Conservation (phyloP, 176 grass and related monocot genomes). For the Cenchrus americanus region DNA sequence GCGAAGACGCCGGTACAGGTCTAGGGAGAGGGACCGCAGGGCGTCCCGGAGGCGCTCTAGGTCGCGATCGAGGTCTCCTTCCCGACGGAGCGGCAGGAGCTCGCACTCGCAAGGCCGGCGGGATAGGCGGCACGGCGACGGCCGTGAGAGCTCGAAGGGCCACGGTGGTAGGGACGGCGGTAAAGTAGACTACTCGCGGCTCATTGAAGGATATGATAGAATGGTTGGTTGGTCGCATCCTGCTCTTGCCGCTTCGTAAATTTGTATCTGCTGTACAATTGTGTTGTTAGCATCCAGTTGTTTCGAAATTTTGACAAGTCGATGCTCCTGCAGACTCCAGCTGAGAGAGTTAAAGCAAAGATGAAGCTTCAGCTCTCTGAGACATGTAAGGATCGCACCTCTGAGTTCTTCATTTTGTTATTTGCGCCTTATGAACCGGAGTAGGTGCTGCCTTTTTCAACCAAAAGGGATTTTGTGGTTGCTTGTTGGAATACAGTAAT, state of each 20-base stretch:
- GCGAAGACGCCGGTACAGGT: conserved; percentile 51
- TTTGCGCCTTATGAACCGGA: not conserved
- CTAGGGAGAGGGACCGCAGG: conserved; percentile 35
- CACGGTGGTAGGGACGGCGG: conserved; percentile 31
- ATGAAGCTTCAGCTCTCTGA: conserved; percentile 95
- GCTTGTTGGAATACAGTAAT: not conserved
- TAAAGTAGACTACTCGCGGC: conserved; percentile 69
- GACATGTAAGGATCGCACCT: conserved; percentile 47
- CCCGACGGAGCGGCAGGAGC: conserved; percentile 39
- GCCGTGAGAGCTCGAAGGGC: conserved; percentile 52
- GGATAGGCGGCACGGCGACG: conserved; percentile 28
- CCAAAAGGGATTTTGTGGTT: not conserved
- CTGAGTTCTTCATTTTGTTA: not conserved
- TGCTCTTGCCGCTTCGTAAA: conserved; percentile 1
- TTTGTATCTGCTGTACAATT: conserved; percentile 7
- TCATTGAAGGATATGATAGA: conserved; percentile 82
- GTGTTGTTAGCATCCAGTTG: not conserved
- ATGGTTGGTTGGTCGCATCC: conserved; percentile 78
- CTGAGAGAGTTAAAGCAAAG: conserved; percentile 94
- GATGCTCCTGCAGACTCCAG: conserved; percentile 70
- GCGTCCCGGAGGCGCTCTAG: conserved; percentile 22
- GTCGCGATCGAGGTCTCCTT: conserved; percentile 43
- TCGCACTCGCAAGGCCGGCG: conserved; percentile 34
- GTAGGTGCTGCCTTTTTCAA: conserved; percentile 4
- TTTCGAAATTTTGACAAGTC: conserved; percentile 1